These are phyloP conservation scores for Cicer bijugum DNA, from an alignment of 306 rosid genomes.

Conservation along the genomic window DNA sequence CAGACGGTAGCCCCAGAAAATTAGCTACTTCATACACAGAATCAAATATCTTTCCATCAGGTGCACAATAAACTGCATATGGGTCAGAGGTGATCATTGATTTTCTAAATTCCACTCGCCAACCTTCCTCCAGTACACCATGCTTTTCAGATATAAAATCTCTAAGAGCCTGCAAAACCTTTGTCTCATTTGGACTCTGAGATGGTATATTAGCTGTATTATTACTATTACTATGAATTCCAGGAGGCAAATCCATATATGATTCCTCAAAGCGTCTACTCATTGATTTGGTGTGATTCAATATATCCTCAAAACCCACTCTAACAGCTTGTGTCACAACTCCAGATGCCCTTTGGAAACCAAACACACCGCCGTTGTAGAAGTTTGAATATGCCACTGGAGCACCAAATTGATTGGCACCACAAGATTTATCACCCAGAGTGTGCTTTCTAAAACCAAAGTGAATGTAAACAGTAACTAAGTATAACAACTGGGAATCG, in stretches of 20 bases:
- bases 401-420: conserved; percentile 77
- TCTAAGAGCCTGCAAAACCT: conserved; percentile 83
- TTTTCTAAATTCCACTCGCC: conserved; percentile 89
- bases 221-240: conserved; percentile 63
- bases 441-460: conserved; percentile 86
- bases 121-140: conserved; percentile 93
- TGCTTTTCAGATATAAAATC: conserved; percentile 81
- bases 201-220: conserved; percentile 60
- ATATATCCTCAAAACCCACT: conserved; percentile 73
- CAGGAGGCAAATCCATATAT: conserved; percentile 60
- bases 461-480: conserved; percentile 56
- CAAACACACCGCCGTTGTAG: conserved; percentile 63
- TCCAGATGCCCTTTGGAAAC: conserved; percentile 67
- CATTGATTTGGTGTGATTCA: conserved; percentile 60
- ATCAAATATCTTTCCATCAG: conserved; percentile 92
- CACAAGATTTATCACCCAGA: conserved; percentile 80
- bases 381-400: conserved; percentile 69
- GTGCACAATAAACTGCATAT: conserved; percentile 92
- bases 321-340: conserved; percentile 63
- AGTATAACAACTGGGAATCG: conserved; percentile 49
- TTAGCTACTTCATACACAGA: conserved; percentile 94
- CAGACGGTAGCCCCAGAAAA: conserved; percentile 79
- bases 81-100: conserved; percentile 66
- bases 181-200: conserved; percentile 61
- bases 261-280: conserved; percentile 66